Conservation (phyloP, 495 filamentous ascomycete species). For the Aspergillus steynii region DNA sequence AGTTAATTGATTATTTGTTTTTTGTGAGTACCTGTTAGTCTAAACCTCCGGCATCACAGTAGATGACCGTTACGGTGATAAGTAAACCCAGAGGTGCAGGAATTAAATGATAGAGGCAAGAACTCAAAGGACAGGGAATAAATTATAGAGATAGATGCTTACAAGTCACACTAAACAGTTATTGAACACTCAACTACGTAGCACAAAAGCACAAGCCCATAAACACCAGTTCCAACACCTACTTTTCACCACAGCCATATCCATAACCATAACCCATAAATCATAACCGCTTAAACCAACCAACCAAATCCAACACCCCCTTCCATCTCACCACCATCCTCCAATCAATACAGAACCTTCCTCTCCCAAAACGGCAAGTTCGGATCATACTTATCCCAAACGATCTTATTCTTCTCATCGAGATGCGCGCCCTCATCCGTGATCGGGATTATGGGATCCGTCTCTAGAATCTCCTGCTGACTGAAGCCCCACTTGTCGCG, state of each 20-base stretch:
- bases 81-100: too few relatives aligned
- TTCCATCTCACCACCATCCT: neutral
- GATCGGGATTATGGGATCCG: conserved; percentile 50
- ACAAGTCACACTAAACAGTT: too few relatives aligned
- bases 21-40: neutral
- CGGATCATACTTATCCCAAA: conserved; percentile 54
- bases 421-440: conserved; percentile 67
- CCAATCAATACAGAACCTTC: conserved; percentile 39
- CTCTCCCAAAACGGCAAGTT: conserved; percentile 39
- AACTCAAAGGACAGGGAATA: too few relatives aligned
- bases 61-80: too few relatives aligned
- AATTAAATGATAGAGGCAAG: too few relatives aligned
- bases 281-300: neutral
- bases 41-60: too few relatives aligned
- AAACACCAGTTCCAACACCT: too few relatives aligned
- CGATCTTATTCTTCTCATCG: conserved; percentile 60
- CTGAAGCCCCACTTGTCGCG: conserved; percentile 65
- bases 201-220: too few relatives aligned
- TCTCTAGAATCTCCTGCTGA: conserved; percentile 61
- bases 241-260: too few relatives aligned
- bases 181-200: too few relatives aligned
- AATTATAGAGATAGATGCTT: too few relatives aligned
- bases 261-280: neutral
- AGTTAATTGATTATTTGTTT: neutral
- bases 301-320: too few relatives aligned